These are phyloP conservation scores for Tephrocybe rancida DNA, from an alignment of 768 basidiomycete genomes.

Conservation along the genomic window DNA sequence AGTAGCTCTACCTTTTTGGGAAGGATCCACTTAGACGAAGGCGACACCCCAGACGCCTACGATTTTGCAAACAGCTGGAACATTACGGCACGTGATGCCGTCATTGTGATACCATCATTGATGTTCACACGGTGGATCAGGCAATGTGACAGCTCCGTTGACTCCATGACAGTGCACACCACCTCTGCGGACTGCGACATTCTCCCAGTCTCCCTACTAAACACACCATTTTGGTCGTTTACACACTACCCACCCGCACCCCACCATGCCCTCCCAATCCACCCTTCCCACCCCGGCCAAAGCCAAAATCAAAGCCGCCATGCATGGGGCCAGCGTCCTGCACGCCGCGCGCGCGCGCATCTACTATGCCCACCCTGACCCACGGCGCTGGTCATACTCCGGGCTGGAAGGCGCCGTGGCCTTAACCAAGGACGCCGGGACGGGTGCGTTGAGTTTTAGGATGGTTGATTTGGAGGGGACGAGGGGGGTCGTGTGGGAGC, in stretches of 20 bases:
- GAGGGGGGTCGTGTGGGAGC: conserved; percentile 89
- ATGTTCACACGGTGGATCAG: too few species aligned
- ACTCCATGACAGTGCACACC: too few species aligned
- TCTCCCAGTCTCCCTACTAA: neutral
- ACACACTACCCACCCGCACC: neutral
- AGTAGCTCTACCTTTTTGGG: too few species aligned
- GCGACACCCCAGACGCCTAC: too few species aligned
- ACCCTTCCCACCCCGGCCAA: conserved; percentile 78
- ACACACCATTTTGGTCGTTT: too few species aligned
- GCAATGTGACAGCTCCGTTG: too few species aligned
- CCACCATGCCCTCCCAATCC: conserved; percentile 36
- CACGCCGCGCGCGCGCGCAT: conserved; percentile 84
- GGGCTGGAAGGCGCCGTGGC: conserved; percentile 88
- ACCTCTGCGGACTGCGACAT: neutral
- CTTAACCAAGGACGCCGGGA: conserved; percentile 62
- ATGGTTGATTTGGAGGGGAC: conserved; percentile 87
- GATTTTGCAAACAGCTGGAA: too few species aligned
- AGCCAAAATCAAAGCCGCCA: conserved; percentile 64
- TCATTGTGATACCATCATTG: too few species aligned
- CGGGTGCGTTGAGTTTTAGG: conserved; percentile 63
- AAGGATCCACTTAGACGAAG: too few species aligned
- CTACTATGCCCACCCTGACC: conserved; percentile 86
- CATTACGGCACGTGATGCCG: too few species aligned
- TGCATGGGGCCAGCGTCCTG: conserved; percentile 71
- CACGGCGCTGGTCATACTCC: conserved; percentile 79